Evolutionary conservation across 139 green algal genomes (phyloP), one percentile per base, ranked within the genome.

Genomic region (Asterochloris erici): DNA sequence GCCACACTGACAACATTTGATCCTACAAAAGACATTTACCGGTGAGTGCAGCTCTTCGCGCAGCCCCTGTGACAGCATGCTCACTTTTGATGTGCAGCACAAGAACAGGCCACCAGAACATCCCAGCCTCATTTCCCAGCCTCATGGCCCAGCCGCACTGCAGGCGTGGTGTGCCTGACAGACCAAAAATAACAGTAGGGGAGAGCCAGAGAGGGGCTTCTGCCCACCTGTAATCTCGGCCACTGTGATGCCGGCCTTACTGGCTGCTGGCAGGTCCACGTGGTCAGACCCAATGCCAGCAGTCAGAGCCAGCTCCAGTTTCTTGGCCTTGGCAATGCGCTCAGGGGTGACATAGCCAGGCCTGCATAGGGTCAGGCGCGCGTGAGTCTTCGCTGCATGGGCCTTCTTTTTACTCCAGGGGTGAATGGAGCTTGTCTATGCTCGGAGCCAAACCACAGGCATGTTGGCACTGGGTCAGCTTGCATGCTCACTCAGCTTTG

Each of bases 1-100:
- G 83, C 83, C 68, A 87, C 83, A 66, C 77, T 83, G 68, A 82
- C 83, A n/a, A 85, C 82, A 79, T 85, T 85, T n/a, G 68, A 82
- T 0, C 82, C 82, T 82, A 63, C 27, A 61, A 19, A 15, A 47
- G 38, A 0, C 17, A 21, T 10, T 29, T 63, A 14, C 1, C 16
- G 10, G 0, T 77, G 24, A 77, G 16, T 0, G 28, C n/a, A 61
- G 0, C 23, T 54, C 38, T 10, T 6, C 6, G 38, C 38, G 6
- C 38, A 54, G 38, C 38, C 6, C 38, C 38, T 54, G 38, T 54
- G 38, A 54, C 38, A 54, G 38, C 38, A 54, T 6, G 38, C 38
- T 54, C 1, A 61, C 1, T 61, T 28, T 28, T 15, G 23, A 61
- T 54, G 70, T 29, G n/a, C 14, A 61, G 9, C 1, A 28, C 70